These are phyloP conservation scores for Dorcoceras hygrometricum DNA, from an alignment of 257 asterid species.

Conservation along the genomic window DNA sequence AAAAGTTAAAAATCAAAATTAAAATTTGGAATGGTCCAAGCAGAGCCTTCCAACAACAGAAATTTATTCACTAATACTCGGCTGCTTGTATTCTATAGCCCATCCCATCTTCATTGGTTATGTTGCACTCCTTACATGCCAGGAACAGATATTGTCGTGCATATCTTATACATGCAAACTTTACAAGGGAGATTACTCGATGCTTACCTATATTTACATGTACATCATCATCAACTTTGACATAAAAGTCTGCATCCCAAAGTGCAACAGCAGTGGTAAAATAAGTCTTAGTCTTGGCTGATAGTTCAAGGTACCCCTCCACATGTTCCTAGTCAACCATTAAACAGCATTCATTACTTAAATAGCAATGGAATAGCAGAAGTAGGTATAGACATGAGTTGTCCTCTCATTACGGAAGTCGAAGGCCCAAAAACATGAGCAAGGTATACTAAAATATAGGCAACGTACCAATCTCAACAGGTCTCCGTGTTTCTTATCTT, in stretches of 20 bases:
- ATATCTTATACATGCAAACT: slow-evolving; percentile 2
- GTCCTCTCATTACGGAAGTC: slow-evolving; percentile 8
- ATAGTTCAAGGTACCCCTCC: slow-evolving; percentile 89
- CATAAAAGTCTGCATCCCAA: slow-evolving; percentile 94
- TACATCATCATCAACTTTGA: slow-evolving; percentile 89
- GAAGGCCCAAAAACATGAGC: slow-evolving; percentile 3
- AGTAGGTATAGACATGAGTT: slow-evolving; percentile 1
- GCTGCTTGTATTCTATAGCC: not conserved
- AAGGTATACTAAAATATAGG: not conserved
- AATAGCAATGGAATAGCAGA: not conserved
- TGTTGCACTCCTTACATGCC: not conserved
- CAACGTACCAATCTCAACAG: slow-evolving; percentile 69
- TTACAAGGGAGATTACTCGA: not conserved
- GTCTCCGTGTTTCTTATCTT: slow-evolving; percentile 80
- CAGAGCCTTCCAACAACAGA: not conserved
- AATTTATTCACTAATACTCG: too few species aligned
- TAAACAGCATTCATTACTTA: not conserved
- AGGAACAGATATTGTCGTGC: not conserved
- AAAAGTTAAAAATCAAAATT: not conserved
- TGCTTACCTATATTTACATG: slow-evolving; percentile 79
- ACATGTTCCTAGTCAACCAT: slow-evolving; percentile 59
- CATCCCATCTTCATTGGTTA: not conserved
- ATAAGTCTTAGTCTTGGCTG: slow-evolving; percentile 80
- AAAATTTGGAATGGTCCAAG: not conserved
- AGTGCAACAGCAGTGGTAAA: slow-evolving; percentile 72